Evolutionary conservation across 1,139 yeast species (phyloP).

Genomic region (Taphrina wiesneri): DNA sequence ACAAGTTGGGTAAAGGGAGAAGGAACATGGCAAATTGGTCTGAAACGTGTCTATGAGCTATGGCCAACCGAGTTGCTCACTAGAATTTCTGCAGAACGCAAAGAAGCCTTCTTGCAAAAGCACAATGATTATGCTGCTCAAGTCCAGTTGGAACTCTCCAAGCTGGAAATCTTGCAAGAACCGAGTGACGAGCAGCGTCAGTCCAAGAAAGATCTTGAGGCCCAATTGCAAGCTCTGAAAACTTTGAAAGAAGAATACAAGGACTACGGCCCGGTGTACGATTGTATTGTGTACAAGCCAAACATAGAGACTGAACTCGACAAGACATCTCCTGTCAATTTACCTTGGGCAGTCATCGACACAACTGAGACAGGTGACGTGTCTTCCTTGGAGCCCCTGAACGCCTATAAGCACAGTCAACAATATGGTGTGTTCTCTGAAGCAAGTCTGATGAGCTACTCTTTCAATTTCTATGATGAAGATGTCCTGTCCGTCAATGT

Average conservation of each 20-base stretch:
- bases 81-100: conserved; percentile 32
- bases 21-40: conserved; percentile 37
- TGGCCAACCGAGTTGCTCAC: conserved; percentile 34
- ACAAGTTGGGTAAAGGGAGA: conserved; percentile 33
- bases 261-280: conserved; percentile 36
- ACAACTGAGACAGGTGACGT: conserved; percentile 33
- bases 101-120: conserved; percentile 26
- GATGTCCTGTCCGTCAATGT: conserved; percentile 35
- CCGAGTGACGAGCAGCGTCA: conserved; percentile 22
- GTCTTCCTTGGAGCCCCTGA: conserved; percentile 31
- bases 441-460: conserved; percentile 34
- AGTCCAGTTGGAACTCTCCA: conserved; percentile 3
- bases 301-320: conserved; percentile 30
- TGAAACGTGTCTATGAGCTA: conserved; percentile 36
- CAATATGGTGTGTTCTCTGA: conserved; percentile 34
- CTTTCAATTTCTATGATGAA: conserved; percentile 36
- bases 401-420: conserved; percentile 33
- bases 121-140: conserved; percentile 22
- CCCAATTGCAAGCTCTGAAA: conserved; percentile 31
- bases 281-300: conserved; percentile 34
- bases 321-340: conserved; percentile 22
- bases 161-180: conserved; percentile 10
- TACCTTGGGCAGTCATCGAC: conserved; percentile 35
- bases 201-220: conserved; percentile 33
- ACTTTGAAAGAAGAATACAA: conserved; percentile 28